Evolutionary conservation across 169 alveolate species (phyloP), one percentile per base, ranked within the genome.

Genomic region (Eimeria maxima): DNA sequence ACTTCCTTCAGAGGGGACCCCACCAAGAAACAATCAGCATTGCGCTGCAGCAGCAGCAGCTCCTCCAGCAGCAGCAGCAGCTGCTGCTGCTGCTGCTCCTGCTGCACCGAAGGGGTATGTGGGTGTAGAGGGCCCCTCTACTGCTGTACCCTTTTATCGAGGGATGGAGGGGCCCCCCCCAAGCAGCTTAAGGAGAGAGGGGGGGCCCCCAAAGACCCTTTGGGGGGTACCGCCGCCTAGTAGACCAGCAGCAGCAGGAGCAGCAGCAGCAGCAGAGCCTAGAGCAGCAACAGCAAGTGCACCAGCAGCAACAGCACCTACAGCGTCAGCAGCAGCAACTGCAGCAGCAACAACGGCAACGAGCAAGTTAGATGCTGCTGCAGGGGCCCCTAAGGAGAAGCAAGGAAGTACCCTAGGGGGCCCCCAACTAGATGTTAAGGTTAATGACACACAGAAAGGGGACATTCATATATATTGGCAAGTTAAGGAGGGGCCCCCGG

Each of bases 121-220:
- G 44, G 10, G 45, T 6, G 45, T 27, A 8, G 80, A 16, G 80
- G 47, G 27, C 80, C 80, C 80, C 47, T 8, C 38, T n/a, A n/a
- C 38, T 65, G 5, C 74, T 5, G 27, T 65, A 65, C 74, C 44
- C 80, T n/a, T 45, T n/a, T 33, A 10, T 7, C 38, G 45, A 33
- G 47, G 20, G 4, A 4, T 45, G 8, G 10, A 16, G 80, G 44
- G 80, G 44, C 57, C 24, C n/a, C 57, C 87, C 81, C 53, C 20
- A 7, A 69, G 45, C 16, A 65, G 80, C 80, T n/a, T 22, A 50
- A 50, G 5, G 57, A 5, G 57, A 50, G 78, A 76, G n/a, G 55
- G 87, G 87, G 87, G 57, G 63, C 87, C 87, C 57, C 87, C 47
- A 29, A 76, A 76, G 60, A 76, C 87, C 57, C 87, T 76, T 6